Conservation (phyloP, 2,329 filamentous ascomycete genomes). For the Phialophora tarda region DNA sequence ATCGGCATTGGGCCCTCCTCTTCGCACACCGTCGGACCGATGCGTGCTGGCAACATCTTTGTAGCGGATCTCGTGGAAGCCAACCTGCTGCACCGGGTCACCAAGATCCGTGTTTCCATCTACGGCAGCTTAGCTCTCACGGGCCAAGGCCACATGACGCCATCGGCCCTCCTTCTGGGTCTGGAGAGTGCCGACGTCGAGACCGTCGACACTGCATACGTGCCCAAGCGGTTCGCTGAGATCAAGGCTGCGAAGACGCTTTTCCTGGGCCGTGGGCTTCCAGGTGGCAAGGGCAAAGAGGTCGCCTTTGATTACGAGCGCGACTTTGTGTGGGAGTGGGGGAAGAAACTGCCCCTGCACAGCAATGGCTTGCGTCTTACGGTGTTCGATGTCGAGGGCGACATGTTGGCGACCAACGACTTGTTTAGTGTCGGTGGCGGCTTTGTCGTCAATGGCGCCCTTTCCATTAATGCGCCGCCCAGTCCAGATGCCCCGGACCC, state of each 20-base stretch:
- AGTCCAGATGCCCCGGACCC: not conserved
- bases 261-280: constrained; percentile 25
- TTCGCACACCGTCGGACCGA: constrained; percentile 37
- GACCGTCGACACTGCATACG: constrained; percentile 35
- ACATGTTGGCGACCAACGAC: constrained; percentile 33
- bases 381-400: constrained; percentile 33
- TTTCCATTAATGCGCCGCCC: constrained; percentile 10
- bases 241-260: constrained; percentile 32
- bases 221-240: constrained; percentile 29
- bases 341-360: constrained; percentile 31
- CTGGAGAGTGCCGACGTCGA: constrained; percentile 35
- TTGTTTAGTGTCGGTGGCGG: constrained; percentile 37
- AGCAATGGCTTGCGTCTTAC: constrained; percentile 34
- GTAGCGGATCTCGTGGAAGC: constrained; percentile 34
- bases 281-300: constrained; percentile 23
- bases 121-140: constrained; percentile 30
- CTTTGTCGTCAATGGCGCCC: constrained; percentile 34
- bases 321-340: constrained; percentile 37
- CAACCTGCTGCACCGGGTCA: constrained; percentile 30
- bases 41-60: constrained; percentile 38
- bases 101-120: constrained; percentile 32
- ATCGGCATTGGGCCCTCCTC: constrained; percentile 37
- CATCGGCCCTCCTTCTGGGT: constrained; percentile 34
- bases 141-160: constrained; percentile 18
- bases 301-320: constrained; percentile 33